These are phyloP conservation scores for Lyophyllum shimeji DNA, from an alignment of 768 basidiomycete genomes.

Conservation along the genomic window DNA sequence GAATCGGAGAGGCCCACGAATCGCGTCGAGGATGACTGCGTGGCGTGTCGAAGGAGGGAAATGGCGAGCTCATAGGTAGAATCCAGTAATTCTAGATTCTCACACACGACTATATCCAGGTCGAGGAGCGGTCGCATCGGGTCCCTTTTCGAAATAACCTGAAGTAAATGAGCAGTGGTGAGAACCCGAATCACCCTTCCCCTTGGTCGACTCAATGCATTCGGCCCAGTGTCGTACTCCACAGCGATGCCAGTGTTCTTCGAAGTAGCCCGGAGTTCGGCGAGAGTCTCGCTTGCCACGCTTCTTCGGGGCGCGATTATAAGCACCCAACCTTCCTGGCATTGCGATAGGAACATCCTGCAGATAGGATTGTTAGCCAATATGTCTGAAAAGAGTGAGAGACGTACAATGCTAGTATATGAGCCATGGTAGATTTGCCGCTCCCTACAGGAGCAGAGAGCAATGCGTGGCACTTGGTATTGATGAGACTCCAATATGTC, in stretches of 20 bases:
- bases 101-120: slow-evolving; percentile 73
- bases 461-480: slow-evolving; percentile 66
- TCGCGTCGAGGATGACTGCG: slow-evolving; percentile 62
- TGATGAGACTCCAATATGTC: slow-evolving; percentile 76
- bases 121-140: slow-evolving; percentile 29
- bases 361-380: slow-evolving; percentile 9
- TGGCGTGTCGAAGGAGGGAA: slow-evolving; percentile 67
- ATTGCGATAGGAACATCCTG: slow-evolving; percentile 56
- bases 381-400: background rate
- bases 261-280: slow-evolving; percentile 48
- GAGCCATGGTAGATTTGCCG: slow-evolving; percentile 78
- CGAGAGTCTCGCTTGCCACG: slow-evolving; percentile 52
- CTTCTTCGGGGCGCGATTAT: slow-evolving; percentile 62
- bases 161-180: slow-evolving; percentile 53
- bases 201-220: slow-evolving; percentile 34
- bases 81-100: slow-evolving; percentile 84
- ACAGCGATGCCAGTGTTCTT: slow-evolving; percentile 37
- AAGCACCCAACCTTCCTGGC: slow-evolving; percentile 54
- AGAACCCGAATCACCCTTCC: slow-evolving; percentile 54
- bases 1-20: slow-evolving; percentile 78
- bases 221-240: slow-evolving; percentile 32
- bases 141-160: slow-evolving; percentile 34
- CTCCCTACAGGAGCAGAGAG: slow-evolving; percentile 77
- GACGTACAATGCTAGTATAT: slow-evolving; percentile 73
- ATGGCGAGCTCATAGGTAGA: slow-evolving; percentile 78